A percentile compares a stretch with the other conserved stretches of the same genome.
Conservation (phyloP, 78 protist species). For the Fonticula alba region DNA sequence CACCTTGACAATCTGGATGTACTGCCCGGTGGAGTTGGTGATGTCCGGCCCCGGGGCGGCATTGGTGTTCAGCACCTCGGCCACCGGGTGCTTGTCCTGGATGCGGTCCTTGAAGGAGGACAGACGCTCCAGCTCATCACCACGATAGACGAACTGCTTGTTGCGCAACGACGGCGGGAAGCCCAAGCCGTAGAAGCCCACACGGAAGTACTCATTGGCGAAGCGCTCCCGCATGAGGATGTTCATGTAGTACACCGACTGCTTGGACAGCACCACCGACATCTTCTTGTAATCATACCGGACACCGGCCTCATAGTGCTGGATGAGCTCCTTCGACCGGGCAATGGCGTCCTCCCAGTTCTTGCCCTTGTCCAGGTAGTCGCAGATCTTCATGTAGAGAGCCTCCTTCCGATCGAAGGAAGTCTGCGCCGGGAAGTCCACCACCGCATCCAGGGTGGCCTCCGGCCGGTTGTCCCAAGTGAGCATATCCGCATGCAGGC, state of each 20-base stretch:
- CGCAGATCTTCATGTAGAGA: not conserved
- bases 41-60: not conserved
- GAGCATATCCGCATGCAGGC: not conserved
- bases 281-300: not conserved
- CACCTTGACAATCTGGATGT: not conserved
- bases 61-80: not conserved
- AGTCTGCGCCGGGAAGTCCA: not conserved
- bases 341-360: conserved; percentile 2
- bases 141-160: conserved; percentile 7
- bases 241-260: not conserved
- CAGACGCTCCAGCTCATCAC: conserved; percentile 1
- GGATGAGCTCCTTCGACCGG: not conserved
- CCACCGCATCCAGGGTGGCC: not conserved
- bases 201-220: conserved; percentile 2
- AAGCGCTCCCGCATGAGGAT: conserved; percentile 1
- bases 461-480: conserved; percentile 4
- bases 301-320: not conserved
- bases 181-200: not conserved
- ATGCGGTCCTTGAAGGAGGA: not conserved
- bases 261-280: not conserved
- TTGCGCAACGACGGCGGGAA: not conserved
- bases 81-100: not conserved
- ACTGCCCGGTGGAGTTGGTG: not conserved
- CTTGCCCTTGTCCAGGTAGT: not conserved
- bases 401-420: not conserved